Evolutionary conservation across 2,329 filamentous ascomycete species (phyloP), one percentile per base, ranked within the genome.

Genomic region (Pseudogymnoascus sp.): DNA sequence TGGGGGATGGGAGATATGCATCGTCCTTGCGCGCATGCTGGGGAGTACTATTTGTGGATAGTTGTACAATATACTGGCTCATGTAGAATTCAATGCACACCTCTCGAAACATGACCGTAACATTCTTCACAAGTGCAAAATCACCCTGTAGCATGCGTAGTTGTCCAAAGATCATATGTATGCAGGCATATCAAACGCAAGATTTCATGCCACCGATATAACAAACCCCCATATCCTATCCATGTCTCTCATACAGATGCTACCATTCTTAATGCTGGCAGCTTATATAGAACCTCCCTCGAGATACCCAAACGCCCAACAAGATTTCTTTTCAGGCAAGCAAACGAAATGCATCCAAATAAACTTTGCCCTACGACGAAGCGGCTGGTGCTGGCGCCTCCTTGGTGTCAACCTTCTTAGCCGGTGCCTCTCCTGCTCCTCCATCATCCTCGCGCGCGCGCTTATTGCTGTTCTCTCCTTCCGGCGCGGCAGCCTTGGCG

Each of bases 341-440:
- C 47, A 53, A 53, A 53, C 47, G 47, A 53, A 53, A 53, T 33
- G 47, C 47, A 33, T 53, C 47, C 28, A 53, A 53, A 33, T 53
- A 35, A 53, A 53, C 11, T 37, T 20, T 53, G 59, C 12, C 12
- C 59, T 67, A 69, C 67, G 63, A 69, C 60, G 65, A 69, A 36
- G 68, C 63, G 28, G 64, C 61, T 9, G 65, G 62, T 30, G 59
- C 59, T 37, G 64, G n/a, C 43, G 65, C 62, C 57, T 68, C 68
- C 64, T 70, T 70, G 63, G 62, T 65, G 63, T 87, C 82, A 39
- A 84, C 78, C 76, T 87, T 87, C 78, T 87, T 87, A 18, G 82
- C 78, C 2, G 81, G 75, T 30, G 78, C 81, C 62, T 77, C 76
- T n/a, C 70, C 74, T 5, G 70, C 66, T 30, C 68, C 71, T 47